Base-by-base conservation (phyloP, 257 asterid genomes). In the Solanum neorickii region DNA sequence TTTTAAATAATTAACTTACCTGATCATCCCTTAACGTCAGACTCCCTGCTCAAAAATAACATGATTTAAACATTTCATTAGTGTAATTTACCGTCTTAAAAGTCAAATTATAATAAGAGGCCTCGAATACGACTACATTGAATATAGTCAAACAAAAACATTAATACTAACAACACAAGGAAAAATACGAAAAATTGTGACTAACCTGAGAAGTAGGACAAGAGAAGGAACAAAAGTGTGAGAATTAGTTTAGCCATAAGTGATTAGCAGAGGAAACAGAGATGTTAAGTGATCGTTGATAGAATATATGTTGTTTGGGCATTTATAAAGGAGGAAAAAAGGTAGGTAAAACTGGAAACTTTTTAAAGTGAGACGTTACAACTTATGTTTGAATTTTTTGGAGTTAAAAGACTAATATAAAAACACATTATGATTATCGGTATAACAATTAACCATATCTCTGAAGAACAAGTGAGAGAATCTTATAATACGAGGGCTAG, bases 161-260 rank as follows among this genome's bases (percentile, higher is more conserved):
- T 25, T 83, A 14, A 21, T 20, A 49, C 6, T 7, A 83, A 60
- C 23, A 12, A 21, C 12, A 83, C 25, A 42, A 37, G 86, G 86
- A 62, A 39, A 59, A 39, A 37, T 35, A 75, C 18, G 33, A 29
- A 42, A 39, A 88, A 11, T 29, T 59, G 4, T 75, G n/a, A 76
- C 60, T 76, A 47, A 91, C 95, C 93, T 90, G 91, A 90, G 86
- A 87, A 70, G 87, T 78, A 86, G 82, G 84, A 86, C 83, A 83
- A 21, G 33, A 88, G 85, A 27, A 88, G 56, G 83, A 91, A n/a
- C 21, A 87, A 31, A 83, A 87, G 65, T 9, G 90, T 13, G 49
- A 82, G 21, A 47, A 25, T 39, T 56, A 86, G 82, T 91, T 91
- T 93, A 85, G 90, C 92, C 94, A 93, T 93, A 1, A 70, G 29